Base-by-base conservation (phyloP, 192 early-diverging fungal species). In the Funneliformis geosporum region DNA sequence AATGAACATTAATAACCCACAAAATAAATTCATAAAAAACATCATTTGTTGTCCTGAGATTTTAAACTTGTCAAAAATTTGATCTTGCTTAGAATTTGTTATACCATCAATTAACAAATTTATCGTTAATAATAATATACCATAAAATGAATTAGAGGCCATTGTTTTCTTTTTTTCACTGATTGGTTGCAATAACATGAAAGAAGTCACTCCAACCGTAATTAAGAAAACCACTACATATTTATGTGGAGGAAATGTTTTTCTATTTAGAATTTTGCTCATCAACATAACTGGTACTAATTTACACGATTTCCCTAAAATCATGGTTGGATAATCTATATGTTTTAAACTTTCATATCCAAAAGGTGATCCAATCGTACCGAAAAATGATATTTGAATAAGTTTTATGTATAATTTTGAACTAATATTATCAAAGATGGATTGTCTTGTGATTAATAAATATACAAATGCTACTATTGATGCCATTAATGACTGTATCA, bases 321-420 rank as follows among this genome's bases (percentile, higher is more conserved):
- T 97, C 90, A 98, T 91, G 11, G 98, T 98, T 39, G 96, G 97
- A 83, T 98, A 99, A 85, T 99, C 96, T 77, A 99, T 95, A 82
- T 98, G 94, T 55, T 92, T 91, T 60, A 99, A 85, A 46, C 96
- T 89, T 40, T 93, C 94, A 88, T 98, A 99, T 8, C 96, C 96
- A 82, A 99, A 98, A 8, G 93, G 95, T 6, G 95, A 92, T 8
- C 92, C 95, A 8, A 89, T 82, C 25, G 93, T 93, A 73, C 85
- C 88, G 62, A 95, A 82, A 14, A 97, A 77, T 10, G 96, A 89
- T 18, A 96, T 90, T 73, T 93, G 93, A 40, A 93, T 81, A 79
- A 96, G 96, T 73, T 92, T 89, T 50, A 84, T 69, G 40, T 88
- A 47, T 1, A 94, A 78, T 6, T 73, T 46, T 40, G 73, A 75